Percentiles rank a stretch among this genome's conserved stretches.
phyloP scores from a whole-genome alignment of 2,329 filamentous ascomycete genomes.

The Myrmaecium sp. region DNA sequence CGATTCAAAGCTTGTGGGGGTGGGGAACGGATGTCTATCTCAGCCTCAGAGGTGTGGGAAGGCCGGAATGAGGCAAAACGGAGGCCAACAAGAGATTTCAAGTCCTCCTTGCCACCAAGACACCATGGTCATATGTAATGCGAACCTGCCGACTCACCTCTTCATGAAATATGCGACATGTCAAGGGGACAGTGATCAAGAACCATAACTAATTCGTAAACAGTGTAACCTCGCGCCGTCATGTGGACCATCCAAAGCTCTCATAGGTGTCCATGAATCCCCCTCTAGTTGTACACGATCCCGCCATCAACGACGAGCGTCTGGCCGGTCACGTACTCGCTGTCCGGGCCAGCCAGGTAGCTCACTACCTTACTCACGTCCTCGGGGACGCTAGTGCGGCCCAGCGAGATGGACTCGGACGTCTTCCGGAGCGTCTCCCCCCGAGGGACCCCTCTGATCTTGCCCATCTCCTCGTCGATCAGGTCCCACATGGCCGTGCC shows the following conservation, averaged over 20 bases:
- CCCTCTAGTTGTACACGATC: conserved; percentile 33
- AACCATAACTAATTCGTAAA: no score
- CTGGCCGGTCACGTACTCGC: conserved; percentile 49
- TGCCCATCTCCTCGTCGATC: conserved; percentile 43
- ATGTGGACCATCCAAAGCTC: no score
- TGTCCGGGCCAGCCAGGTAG: conserved; percentile 41
- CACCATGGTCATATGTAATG: no score
- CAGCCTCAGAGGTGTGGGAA: conserved; percentile 43
- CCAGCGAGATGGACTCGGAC: conserved; percentile 37
- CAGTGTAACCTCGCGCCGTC: no score
- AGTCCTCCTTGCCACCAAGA: no score
- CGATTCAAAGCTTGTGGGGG: conserved; percentile 86
- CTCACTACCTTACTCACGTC: conserved; percentile 48
- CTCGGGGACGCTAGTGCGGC: conserved; percentile 40
- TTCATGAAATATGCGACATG: no score
- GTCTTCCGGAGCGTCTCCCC: conserved; percentile 40
- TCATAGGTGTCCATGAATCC: neutral
- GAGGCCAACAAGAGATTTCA: no score
- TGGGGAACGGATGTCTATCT: conserved; percentile 66
- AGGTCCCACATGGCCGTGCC: conserved; percentile 52
- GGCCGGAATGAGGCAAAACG: conserved; percentile 14
- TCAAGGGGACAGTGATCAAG: no score
- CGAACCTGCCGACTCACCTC: no score
- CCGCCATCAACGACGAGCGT: conserved; percentile 46
- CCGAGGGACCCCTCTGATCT: conserved; percentile 32